These are phyloP conservation scores for Mesotaenium endlicherianum DNA, from an alignment of 139 green algal genomes.

Conservation along the genomic window DNA sequence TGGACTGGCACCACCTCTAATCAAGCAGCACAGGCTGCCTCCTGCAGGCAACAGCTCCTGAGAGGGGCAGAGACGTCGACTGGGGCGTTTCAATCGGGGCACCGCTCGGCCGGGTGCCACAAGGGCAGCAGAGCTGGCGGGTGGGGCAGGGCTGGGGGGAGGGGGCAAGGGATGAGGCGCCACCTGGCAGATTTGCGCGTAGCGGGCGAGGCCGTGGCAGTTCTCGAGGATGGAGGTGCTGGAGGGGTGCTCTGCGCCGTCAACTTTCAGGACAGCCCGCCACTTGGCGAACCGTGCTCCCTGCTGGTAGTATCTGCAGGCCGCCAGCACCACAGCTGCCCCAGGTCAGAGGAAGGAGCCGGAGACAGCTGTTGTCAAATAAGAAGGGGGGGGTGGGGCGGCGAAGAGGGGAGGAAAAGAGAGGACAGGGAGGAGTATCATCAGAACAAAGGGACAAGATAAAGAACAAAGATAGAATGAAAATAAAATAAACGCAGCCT, in stretches of 20 bases:
- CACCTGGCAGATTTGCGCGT: conserved; percentile 83
- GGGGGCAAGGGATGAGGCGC: conserved; percentile 78
- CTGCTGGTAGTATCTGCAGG: conserved; percentile 71
- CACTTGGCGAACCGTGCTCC: conserved; percentile 95
- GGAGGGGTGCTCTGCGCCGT: conserved; percentile 58
- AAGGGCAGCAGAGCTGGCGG: neutral
- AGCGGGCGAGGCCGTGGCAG: conserved; percentile 80
- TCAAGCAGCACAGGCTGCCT: too few species aligned
- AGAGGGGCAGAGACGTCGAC: too few species aligned
- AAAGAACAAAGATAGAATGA: neutral
- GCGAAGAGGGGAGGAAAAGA: neutral
- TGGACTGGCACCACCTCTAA: too few species aligned
- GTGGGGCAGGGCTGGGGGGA: conserved; percentile 86
- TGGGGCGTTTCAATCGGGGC: neutral
- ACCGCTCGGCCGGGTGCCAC: neutral
- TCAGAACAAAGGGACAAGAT: neutral
- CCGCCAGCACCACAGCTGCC: neutral
- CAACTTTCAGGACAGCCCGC: conserved; percentile 82
- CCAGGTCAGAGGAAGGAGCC: neutral
- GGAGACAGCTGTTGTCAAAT: neutral
- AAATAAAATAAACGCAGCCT: neutral
- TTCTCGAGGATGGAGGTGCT: conserved; percentile 73
- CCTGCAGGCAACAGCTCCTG: too few species aligned
- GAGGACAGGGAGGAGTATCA: neutral
- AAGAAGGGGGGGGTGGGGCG: neutral